A percentile compares a stretch with the other conserved stretches of the same genome.
phyloP scores from a whole-genome alignment of 345 rosid genomes.

The Populus pruinosa region DNA sequence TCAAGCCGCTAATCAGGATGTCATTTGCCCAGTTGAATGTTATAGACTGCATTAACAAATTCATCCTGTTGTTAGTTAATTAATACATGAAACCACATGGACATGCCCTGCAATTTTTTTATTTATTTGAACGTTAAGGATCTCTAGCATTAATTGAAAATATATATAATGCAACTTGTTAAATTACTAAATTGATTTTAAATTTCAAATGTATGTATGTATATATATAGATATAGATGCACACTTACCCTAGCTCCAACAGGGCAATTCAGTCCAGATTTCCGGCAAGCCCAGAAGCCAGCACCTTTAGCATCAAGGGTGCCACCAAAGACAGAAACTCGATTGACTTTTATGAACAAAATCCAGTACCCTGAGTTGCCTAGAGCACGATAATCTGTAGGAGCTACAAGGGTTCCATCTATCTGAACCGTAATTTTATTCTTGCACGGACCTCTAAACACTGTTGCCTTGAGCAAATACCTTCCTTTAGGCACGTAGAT shows the following conservation, averaged over 20 bases:
- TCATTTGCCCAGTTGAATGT: conserved; percentile 35
- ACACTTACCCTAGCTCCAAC: conserved; percentile 28
- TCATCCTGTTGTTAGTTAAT: not conserved
- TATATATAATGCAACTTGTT: not conserved
- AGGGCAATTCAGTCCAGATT: conserved; percentile 23
- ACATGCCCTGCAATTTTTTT: too few species aligned
- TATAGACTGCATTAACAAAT: conserved; percentile 32
- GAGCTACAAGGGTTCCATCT: conserved; percentile 30
- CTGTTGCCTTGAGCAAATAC: conserved; percentile 16
- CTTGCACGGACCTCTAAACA: conserved; percentile 31
- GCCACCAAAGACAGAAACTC: conserved; percentile 28
- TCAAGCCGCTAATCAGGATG: conserved; percentile 29
- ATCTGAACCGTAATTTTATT: conserved; percentile 13
- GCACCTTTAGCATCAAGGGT: conserved; percentile 30
- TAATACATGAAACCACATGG: not conserved
- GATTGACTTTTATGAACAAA: conserved; percentile 21
- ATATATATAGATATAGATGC: too few species aligned
- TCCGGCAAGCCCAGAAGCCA: conserved; percentile 32
- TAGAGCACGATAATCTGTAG: conserved; percentile 21
- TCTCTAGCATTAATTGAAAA: not conserved
- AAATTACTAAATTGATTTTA: not conserved
- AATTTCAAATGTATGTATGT: not conserved
- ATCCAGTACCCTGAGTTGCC: conserved; percentile 38
- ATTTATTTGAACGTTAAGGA: not conserved
- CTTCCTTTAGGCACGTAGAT: conserved; percentile 44